A percentile compares a stretch with the other conserved stretches of the same genome.
These are phyloP conservation scores for Blakeslea trispora DNA, from an alignment of 371 early-diverging fungal genomes.

Conservation along the genomic window DNA sequence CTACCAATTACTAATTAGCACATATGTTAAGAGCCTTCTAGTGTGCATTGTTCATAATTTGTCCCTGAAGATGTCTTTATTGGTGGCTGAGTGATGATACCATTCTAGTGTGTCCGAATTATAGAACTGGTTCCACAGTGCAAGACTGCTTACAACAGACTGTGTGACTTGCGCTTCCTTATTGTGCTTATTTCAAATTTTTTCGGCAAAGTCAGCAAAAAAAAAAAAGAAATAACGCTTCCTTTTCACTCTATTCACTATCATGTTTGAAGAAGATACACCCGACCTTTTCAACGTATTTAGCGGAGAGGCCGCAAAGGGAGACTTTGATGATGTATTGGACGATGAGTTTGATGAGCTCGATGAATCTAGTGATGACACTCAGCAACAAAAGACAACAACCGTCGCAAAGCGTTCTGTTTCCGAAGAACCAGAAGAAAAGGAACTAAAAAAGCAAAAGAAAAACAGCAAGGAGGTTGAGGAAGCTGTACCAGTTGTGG, in stretches of 20 bases:
- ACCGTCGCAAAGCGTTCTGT: conserved; percentile 7
- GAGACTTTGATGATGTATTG: conserved; percentile 25
- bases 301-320: conserved; percentile 16
- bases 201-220: neutral
- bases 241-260: neutral
- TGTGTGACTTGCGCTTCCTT: too few relatives aligned
- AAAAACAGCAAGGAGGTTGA: conserved; percentile 20
- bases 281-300: conserved; percentile 22
- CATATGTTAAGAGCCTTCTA: too few relatives aligned
- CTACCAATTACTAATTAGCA: too few relatives aligned
- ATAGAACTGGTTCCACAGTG: too few relatives aligned
- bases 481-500: conserved; percentile 60
- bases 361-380: neutral
- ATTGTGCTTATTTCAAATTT: too few relatives aligned
- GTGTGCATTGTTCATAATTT: too few relatives aligned
- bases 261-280: conserved; percentile 30
- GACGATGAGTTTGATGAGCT: conserved; percentile 10
- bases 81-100: too few relatives aligned
- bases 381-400: conserved; percentile 1
- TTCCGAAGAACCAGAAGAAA: conserved; percentile 10
- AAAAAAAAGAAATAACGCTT: neutral
- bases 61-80: too few relatives aligned
- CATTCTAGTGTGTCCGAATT: too few relatives aligned
- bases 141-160: too few relatives aligned
- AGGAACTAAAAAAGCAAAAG: conserved; percentile 15